Percentiles rank a stretch among this genome's conserved stretches.
phyloP scores from a whole-genome alignment of 495 filamentous ascomycete species.

The Lasiosphaeria miniovina region DNA sequence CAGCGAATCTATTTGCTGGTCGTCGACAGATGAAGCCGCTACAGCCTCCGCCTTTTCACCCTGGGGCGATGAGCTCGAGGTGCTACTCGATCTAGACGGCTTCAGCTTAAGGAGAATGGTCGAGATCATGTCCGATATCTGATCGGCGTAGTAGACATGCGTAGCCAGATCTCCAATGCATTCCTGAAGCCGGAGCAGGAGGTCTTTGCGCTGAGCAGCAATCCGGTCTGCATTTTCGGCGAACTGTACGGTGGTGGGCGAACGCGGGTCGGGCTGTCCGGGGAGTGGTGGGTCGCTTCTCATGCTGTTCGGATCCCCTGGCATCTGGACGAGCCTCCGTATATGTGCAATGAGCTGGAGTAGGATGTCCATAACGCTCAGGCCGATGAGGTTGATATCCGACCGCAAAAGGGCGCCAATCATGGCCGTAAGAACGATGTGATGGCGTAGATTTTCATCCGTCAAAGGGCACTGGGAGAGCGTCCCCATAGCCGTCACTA shows the following conservation, averaged over 20 bases:
- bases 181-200: conserved; percentile 65
- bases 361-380: conserved; percentile 90
- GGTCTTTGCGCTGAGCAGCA: conserved; percentile 42
- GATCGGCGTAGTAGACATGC: conserved; percentile 91
- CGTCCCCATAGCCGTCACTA: conserved; percentile 74
- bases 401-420: conserved; percentile 79
- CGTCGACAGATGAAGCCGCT: conserved; percentile 30
- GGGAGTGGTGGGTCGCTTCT: conserved; percentile 27
- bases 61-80: conserved; percentile 35
- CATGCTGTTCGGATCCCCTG: conserved; percentile 46
- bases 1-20: conserved; percentile 52
- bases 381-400: conserved; percentile 84
- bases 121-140: conserved; percentile 86
- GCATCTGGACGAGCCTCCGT: conserved; percentile 65
- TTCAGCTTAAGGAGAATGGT: conserved; percentile 74
- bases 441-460: conserved; percentile 63
- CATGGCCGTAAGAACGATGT: conserved; percentile 69
- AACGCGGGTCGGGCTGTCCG: conserved; percentile 27
- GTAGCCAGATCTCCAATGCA: conserved; percentile 85
- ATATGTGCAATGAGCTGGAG: conserved; percentile 78
- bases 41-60: conserved; percentile 38
- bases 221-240: conserved; percentile 25
- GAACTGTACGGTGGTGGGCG: conserved; percentile 23
- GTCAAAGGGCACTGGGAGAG: conserved; percentile 60
- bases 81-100: conserved; percentile 48